Conservation (phyloP, 2,329 filamentous ascomycete genomes). For the Alternaria ventricosa region DNA sequence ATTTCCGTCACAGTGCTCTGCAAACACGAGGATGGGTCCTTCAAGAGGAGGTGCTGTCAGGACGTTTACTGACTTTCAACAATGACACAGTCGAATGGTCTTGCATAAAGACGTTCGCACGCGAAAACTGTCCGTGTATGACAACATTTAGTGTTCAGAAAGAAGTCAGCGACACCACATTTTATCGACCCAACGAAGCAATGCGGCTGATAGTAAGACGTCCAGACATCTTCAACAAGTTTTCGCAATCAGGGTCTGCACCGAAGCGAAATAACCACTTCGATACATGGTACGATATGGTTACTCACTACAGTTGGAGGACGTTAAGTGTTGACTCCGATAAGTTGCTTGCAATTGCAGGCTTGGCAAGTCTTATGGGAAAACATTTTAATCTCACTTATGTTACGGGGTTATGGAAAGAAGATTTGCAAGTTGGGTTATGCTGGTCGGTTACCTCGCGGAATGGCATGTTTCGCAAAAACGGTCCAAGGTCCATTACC, state of each 20-base stretch:
- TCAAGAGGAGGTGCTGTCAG: background rate
- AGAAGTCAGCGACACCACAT: background rate
- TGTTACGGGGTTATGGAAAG: background rate
- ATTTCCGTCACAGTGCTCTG: background rate
- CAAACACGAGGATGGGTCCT: background rate
- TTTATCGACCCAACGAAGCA: background rate
- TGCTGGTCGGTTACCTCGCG: background rate
- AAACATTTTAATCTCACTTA: background rate
- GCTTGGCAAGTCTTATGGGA: background rate
- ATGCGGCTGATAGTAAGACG: background rate
- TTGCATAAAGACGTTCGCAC: background rate
- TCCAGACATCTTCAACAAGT: background rate
- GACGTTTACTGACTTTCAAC: background rate
- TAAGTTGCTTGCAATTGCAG: background rate
- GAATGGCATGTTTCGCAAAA: background rate
- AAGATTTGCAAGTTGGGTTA: background rate
- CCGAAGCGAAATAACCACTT: background rate
- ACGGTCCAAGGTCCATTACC: background rate
- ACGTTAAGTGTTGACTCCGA: background rate
- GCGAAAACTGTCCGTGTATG: background rate
- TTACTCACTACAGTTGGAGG: background rate
- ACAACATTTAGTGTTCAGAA: background rate
- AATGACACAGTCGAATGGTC: background rate
- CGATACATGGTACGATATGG: background rate
- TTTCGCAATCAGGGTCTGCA: too few species aligned